Base-by-base conservation (phyloP, 2,329 filamentous ascomycete genomes). In the Pochonia chlamydosporia region DNA sequence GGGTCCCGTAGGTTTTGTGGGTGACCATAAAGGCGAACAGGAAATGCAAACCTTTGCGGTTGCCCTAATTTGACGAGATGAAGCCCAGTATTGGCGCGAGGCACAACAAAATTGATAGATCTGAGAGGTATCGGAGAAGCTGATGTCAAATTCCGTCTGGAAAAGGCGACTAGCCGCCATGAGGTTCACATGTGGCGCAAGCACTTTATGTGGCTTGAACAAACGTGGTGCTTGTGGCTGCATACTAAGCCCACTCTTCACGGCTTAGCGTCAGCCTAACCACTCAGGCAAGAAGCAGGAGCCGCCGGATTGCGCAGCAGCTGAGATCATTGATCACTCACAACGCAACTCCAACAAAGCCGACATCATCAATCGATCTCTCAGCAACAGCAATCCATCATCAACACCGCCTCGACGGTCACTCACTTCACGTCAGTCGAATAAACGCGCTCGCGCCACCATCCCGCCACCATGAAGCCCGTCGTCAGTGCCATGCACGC, bases 401-500 rank as follows among this genome's bases (percentile, higher is more conserved):
- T 18, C 35, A 23, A 23, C 10, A 20, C 18, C 8, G 23, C 8
- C 35, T n/a, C 35, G 20, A 39, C 35, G 35, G 14, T 20, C 18
- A 23, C 23, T 23, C 4, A 10, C 3, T 20, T 18, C 23, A 9
- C 21, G 10, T 26, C n/a, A 14, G 5, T 11, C 26, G 11, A 31
- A 26, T 37, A 26, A 16, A 21, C 23, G 35, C 42, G 37, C 30
- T 14, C 3, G 13, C 16, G 37, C 28, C 37, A 24, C 40, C 33
- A 9, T 11, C 8, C n/a, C n/a, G 48, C 68, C 74, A 81, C 62
- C 63, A 96, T 96, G 91, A 96, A 96, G 84, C 91, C 92, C 58
- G 76, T 97, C 64, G 88, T 97, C 59, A 87, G 89, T 64, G 85
- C 89, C 56, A 80, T 91, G 73, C 91, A 95, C 73, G 92, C 91